Evolutionary conservation across 305 asterid genomes (phyloP).

Genomic region (Stenogyne calaminthoides): DNA sequence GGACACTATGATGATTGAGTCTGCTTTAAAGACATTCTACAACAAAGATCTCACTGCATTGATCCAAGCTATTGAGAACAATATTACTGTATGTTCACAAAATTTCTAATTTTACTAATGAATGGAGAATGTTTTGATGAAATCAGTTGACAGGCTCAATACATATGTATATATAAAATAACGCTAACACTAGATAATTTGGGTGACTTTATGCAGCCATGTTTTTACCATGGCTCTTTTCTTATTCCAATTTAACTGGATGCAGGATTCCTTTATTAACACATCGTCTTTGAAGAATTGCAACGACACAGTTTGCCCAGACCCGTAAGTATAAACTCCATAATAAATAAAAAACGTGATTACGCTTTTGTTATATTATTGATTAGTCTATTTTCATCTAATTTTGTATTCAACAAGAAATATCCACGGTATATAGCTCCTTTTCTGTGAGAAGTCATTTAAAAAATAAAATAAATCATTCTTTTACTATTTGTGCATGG

Average conservation of each 20-base stretch:
- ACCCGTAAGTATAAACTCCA: constrained; percentile 57
- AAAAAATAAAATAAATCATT: no score
- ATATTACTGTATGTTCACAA: constrained; percentile 63
- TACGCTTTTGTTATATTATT: not conserved
- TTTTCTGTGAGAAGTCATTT: not conserved
- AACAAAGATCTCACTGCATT: constrained; percentile 52
- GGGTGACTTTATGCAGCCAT: not conserved
- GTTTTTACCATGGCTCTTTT: constrained; percentile 20
- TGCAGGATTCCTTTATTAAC: constrained; percentile 52
- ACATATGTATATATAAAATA: not conserved
- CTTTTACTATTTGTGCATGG: no score
- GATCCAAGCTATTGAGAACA: constrained; percentile 74
- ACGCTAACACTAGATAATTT: not conserved
- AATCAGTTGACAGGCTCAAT: no score
- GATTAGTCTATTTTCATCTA: not conserved
- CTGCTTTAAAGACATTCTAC: constrained; percentile 81
- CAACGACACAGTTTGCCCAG: constrained; percentile 70
- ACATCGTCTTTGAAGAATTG: constrained; percentile 54
- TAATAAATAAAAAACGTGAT: not conserved
- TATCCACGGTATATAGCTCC: not conserved
- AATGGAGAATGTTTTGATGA: no score
- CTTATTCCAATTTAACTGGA: constrained; percentile 30
- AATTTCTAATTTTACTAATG: constrained; percentile 23
- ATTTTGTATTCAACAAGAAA: not conserved
- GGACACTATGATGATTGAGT: constrained; percentile 85